phyloP scores from a whole-genome alignment of 331 rosid species.

The Stylosanthes scabra region DNA sequence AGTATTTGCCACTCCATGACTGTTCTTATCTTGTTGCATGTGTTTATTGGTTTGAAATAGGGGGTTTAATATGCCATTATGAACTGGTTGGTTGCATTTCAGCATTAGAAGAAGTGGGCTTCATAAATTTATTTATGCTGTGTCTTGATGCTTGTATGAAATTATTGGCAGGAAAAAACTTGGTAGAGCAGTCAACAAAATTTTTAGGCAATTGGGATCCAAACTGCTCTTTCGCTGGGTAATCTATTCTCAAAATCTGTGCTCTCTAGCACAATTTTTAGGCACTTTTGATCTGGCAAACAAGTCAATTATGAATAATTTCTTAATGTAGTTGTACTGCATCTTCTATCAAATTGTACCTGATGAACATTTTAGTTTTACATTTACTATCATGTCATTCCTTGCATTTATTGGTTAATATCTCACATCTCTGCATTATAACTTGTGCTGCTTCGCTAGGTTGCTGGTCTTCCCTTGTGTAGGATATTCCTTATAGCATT shows the following conservation, averaged over 20 bases:
- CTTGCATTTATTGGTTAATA: slow-evolving; percentile 15
- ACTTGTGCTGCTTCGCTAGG: slow-evolving; percentile 1
- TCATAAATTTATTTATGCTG: slow-evolving; percentile 20
- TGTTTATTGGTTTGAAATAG: slow-evolving; percentile 13
- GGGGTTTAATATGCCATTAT: slow-evolving; percentile 24
- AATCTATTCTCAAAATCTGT: slow-evolving; percentile 40
- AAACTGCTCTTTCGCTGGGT: slow-evolving; percentile 93
- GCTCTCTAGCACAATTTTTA: slow-evolving; percentile 7
- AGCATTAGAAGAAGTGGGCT: slow-evolving; percentile 25
- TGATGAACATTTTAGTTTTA: slow-evolving; percentile 27
- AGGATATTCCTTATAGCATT: slow-evolving; percentile 1
- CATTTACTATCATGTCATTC: slow-evolving; percentile 28
- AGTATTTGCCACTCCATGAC: slow-evolving; percentile 57
- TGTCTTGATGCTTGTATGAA: slow-evolving; percentile 29
- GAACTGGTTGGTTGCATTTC: slow-evolving; percentile 17
- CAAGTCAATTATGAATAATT: slow-evolving; percentile 24
- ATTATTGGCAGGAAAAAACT: slow-evolving; percentile 69
- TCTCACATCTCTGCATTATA: neutral
- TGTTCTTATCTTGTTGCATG: slow-evolving; percentile 36
- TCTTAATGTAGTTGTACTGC: neutral
- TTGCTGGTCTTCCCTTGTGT: slow-evolving; percentile 11
- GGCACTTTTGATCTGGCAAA: slow-evolving; percentile 26
- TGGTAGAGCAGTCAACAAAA: slow-evolving; percentile 56
- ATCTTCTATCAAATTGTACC: slow-evolving; percentile 23
- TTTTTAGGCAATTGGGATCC: slow-evolving; percentile 59